Conservation (phyloP, 1,284 basidiomycete species). For the Papiliotrema nemorosa region DNA sequence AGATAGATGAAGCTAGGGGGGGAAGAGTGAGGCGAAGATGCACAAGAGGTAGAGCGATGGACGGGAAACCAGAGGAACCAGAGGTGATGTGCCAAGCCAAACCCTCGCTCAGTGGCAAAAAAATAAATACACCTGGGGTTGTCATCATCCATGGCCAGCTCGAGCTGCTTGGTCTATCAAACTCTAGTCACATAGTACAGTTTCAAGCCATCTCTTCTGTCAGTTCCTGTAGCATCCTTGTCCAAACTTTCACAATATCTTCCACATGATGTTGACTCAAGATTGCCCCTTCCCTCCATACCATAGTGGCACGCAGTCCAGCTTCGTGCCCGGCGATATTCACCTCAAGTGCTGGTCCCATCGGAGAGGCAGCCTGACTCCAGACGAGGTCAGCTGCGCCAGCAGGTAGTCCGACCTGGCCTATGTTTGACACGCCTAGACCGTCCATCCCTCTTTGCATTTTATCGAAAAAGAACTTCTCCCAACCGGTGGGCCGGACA, state of each 20-base stretch:
- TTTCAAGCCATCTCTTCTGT: too few species aligned
- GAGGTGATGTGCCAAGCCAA: too few species aligned
- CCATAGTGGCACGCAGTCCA: conserved; percentile 26
- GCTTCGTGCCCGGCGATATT: conserved; percentile 30
- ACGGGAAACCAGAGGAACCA: too few species aligned
- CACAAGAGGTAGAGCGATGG: too few species aligned
- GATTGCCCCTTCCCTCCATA: conserved; percentile 27
- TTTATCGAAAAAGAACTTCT: conserved; percentile 29
- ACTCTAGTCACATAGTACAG: too few species aligned
- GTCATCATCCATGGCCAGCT: too few species aligned
- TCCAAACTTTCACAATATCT: not conserved
- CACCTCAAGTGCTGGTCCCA: conserved; percentile 15
- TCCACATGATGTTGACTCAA: conserved; percentile 10
- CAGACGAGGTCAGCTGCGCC: conserved; percentile 30
- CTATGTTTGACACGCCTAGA: conserved; percentile 39
- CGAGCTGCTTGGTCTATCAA: too few species aligned
- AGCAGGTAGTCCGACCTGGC: conserved; percentile 18
- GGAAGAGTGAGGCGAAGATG: too few species aligned
- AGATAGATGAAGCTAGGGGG: too few species aligned
- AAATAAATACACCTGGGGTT: too few species aligned
- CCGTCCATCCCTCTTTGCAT: conserved; percentile 9
- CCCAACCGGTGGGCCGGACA: conserved; percentile 35
- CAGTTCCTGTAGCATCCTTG: not conserved
- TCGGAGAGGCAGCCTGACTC: conserved; percentile 27
- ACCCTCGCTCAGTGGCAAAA: too few species aligned